phyloP scores from a whole-genome alignment of 208 protist genomes.

The Acanthamoeba castellanii region DNA sequence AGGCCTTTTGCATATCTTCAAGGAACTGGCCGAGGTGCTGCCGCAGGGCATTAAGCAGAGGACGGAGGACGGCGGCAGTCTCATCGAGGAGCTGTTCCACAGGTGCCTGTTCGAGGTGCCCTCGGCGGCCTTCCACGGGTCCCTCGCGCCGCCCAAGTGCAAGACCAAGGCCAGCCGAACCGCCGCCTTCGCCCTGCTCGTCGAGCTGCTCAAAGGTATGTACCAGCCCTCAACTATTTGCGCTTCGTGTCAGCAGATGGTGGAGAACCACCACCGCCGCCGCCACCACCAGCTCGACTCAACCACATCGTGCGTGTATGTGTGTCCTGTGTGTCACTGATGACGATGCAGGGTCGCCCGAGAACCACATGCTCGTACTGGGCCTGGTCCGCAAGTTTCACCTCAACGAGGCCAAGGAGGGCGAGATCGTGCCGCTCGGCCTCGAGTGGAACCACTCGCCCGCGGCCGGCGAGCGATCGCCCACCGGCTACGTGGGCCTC shows the following conservation, averaged over 20 bases:
- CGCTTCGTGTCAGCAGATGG: no score
- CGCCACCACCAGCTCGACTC: no score
- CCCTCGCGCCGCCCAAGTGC: conserved; percentile 87
- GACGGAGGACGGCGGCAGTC: background rate
- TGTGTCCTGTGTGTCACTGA: background rate
- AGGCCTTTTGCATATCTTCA: conserved; percentile 8
- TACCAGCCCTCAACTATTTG: background rate
- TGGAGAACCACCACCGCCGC: no score
- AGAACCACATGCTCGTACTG: background rate
- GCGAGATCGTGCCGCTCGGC: conserved; percentile 10
- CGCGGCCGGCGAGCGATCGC: conserved; percentile 18
- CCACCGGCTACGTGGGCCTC: conserved; percentile 87
- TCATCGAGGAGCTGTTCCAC: conserved; percentile 80
- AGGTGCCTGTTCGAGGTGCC: conserved; percentile 89
- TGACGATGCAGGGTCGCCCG: background rate
- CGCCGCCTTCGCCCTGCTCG: conserved; percentile 84
- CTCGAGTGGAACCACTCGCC: conserved; percentile 52
- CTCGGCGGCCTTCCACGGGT: conserved; percentile 76
- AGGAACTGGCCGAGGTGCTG: background rate
- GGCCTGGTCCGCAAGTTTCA: background rate
- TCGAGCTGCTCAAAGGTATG: conserved; percentile 72
- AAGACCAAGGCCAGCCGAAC: conserved; percentile 85
- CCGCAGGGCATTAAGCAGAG: background rate
- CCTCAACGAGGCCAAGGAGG: background rate
- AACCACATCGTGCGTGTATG: no score